Conservation (phyloP, 179 eudicot genomes). For the Heliamphora pulchella region DNA sequence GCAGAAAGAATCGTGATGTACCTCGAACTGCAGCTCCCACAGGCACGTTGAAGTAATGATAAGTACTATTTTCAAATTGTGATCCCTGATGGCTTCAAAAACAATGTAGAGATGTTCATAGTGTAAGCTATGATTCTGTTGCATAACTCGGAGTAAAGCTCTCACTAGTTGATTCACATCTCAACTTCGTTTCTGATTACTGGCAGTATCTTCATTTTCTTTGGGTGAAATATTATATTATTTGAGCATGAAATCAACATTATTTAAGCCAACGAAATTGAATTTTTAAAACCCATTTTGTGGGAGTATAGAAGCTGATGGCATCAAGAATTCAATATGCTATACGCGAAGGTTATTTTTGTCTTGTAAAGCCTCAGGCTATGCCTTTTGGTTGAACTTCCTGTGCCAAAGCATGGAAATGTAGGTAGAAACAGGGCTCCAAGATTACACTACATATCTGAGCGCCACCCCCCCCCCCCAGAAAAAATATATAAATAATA, state of each 20-base stretch:
- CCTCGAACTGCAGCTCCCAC: not conserved
- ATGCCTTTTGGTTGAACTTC: not conserved
- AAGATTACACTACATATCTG: too few species aligned
- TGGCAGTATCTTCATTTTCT: not conserved
- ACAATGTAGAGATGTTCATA: not conserved
- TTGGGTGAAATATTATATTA: not conserved
- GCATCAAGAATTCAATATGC: not conserved
- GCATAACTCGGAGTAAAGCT: slow-evolving; percentile 8
- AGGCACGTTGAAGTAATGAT: slow-evolving; percentile 12
- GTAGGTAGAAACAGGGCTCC: too few species aligned
- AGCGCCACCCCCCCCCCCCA: too few species aligned
- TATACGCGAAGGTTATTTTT: not conserved
- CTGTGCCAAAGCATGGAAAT: too few species aligned
- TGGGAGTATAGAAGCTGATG: not conserved
- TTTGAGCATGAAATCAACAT: not conserved
- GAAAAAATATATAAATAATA: too few species aligned
- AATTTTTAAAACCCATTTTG: not conserved
- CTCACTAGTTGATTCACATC: not conserved
- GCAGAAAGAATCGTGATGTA: not conserved
- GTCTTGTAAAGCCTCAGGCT: not conserved
- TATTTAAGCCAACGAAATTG: not conserved
- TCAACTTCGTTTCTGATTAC: slow-evolving; percentile 7
- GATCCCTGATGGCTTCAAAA: not conserved
- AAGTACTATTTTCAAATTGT: not conserved
- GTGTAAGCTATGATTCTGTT: slow-evolving; percentile 9